phyloP scores from a whole-genome alignment of 2,329 filamentous ascomycete genomes.

The Pseudogymnoascus sp. region DNA sequence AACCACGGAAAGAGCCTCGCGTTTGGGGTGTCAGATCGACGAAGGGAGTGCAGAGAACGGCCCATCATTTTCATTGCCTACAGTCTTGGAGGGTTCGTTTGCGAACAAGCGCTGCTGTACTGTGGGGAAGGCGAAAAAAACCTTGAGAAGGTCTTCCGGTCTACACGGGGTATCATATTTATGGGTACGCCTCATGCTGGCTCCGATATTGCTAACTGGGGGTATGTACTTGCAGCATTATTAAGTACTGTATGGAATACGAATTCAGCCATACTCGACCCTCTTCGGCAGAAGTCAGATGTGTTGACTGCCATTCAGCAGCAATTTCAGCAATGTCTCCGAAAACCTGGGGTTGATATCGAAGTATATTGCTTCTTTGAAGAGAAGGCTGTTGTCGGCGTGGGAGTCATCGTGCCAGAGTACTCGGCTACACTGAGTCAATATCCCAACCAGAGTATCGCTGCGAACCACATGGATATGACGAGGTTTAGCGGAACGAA shows the following conservation, averaged over 20 bases:
- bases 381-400: constrained; percentile 8
- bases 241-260: constrained; percentile 6
- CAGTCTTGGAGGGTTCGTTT: constrained; percentile 17
- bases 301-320: constrained; percentile 10
- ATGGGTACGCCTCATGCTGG: constrained; percentile 18
- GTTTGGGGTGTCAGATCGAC: constrained; percentile 10
- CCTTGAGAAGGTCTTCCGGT: constrained; percentile 11
- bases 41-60: constrained; percentile 10
- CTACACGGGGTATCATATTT: constrained; percentile 15
- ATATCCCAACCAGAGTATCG: constrained; percentile 14
- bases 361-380: constrained; percentile 13
- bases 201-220: constrained; percentile 12
- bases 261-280: constrained; percentile 8
- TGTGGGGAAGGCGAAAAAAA: constrained; percentile 9
- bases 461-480: constrained; percentile 17
- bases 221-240: constrained; percentile 2
- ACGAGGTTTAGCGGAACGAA: constrained; percentile 14
- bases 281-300: constrained; percentile 10
- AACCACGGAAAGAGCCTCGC: constrained; percentile 14
- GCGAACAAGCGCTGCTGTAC: constrained; percentile 13
- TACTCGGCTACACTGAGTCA: constrained; percentile 10
- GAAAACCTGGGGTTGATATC: constrained; percentile 3
- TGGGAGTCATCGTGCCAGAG: constrained; percentile 11
- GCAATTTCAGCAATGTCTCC: constrained; percentile 13
- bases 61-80: constrained; percentile 17